Base-by-base conservation (phyloP, 1,284 basidiomycete genomes). In the Baeospora myosura region DNA sequence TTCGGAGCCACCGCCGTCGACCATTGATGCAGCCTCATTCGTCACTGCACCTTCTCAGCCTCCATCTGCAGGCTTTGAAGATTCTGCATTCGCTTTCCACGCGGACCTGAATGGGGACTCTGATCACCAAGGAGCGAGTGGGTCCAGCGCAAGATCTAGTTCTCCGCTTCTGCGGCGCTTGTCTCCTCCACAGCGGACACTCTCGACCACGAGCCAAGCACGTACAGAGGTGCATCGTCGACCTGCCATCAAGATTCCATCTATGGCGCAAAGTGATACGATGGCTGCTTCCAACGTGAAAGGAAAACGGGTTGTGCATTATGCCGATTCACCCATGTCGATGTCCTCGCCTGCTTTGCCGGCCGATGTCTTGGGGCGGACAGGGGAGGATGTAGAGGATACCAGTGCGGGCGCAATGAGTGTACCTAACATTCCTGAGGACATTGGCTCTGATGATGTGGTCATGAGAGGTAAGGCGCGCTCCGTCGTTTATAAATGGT, bases 331-430 rank as follows among this genome's bases (percentile, higher is more conserved):
- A 23, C 52, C 58, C 3, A 45, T 61, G 26, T 37, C 40, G 28
- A 45, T 45, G 1, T 40, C 38, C 41, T 18, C 45, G 50, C 62
- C 80, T 26, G 74, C 60, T 3, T 62, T 78, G 23, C 81, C 82
- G 0, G 49, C 53, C 5, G 72, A 76, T 43, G 83, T 87, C 4
- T 65, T 88, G 21, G 63, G 69, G 34, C 67, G 83, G 32, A 66
- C 66, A 1, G 69, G 72, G 14, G 59, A 56, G 28, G 69, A 71
- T 2, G 62, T 81, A 2, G 64, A 71, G 18, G 73, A 63, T 24
- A 80, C 78, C 0, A 86, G 81, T 52, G 78, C 80, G 5, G 78
- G 73, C 21, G 77, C 76, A 1, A 70, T 71, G 35, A 55, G 57
- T 22, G 55, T 59, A 28, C 55, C 52, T 24, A 43, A 12, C 23